Evolutionary conservation across 257 asterid genomes (phyloP), one percentile per base, ranked within the genome.

Genomic region (Solanum paucissectum): DNA sequence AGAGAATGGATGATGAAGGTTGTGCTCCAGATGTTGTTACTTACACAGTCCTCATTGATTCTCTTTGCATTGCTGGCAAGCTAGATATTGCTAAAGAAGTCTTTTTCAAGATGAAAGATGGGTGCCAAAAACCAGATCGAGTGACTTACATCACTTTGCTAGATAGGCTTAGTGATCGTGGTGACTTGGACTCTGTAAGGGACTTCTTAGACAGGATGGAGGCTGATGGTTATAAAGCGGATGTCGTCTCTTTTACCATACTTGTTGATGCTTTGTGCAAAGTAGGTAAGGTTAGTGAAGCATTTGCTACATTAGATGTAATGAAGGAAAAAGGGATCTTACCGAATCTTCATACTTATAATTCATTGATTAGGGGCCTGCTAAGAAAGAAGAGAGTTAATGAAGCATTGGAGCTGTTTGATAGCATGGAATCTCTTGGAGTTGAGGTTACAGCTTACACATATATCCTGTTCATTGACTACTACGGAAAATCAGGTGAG

Each of bases 21-120:
- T 97, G 99, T 92, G 91, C 95, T 37, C 96, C 99, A 49, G 99
- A 97, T 92, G 99, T 95, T 37, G 93, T 95, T 72, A 97, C 99
- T 33, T 95, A 94, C 87, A 97, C 99, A 0, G 99, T 97, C 81
- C 96, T 97, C 42, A 93, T 97, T 86, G 99, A 95, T 90, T 98
- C 99, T 46, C 98, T 97, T 81, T 97, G 98, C 88, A 93, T 93
- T 92, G 98, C 98, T 18, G 99, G 98, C 27, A 94, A 95, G 88
- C 91, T 95, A 87, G 96, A 90, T 55, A 75, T 87, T 52, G 99
- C 99, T 29, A 95, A 92, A 87, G 95, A 93, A 76, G 93, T 97
- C 68, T 95, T 97, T 84, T 68, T 12, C 91, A 93, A 94, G 93
- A 94, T 97, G 99, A 97, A 90, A 92, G 66, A 87, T 42, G 91